Evolutionary conservation across 139 green algal species (phyloP), one percentile per base, ranked within the genome.

Genomic region (Chlorella sp.): DNA sequence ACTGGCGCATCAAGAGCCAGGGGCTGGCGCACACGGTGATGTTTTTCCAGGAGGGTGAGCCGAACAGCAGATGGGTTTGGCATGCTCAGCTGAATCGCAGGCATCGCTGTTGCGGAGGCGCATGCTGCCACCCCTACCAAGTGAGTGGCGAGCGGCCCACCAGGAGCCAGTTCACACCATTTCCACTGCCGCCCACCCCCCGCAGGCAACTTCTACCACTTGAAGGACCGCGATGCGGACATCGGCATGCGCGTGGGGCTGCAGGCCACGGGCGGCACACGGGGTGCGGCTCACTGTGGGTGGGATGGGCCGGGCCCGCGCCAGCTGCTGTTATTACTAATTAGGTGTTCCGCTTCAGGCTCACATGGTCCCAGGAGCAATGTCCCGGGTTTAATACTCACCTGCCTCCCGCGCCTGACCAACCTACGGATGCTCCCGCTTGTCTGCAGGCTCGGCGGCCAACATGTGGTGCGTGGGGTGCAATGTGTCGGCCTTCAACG

Each of bases 401-500:
- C n/a, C n/a, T n/a, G n/a, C n/a, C n/a, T n/a, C n/a, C n/a, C n/a
- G n/a, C n/a, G n/a, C n/a, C n/a, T n/a, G n/a, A n/a, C n/a, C n/a
- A n/a, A n/a, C n/a, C n/a, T n/a, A n/a, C n/a, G n/a, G n/a, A n/a
- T n/a, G n/a, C n/a, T n/a, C n/a, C n/a, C n/a, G n/a, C n/a, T n/a
- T n/a, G n/a, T n/a, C n/a, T 54, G 51, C 51, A 60, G 51, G 76
- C 38, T 58, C 46, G 14, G 56, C 79, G 1, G 67, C 86, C 14
- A 95, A 95, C 89, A 95, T 95, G 92, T 95, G 92, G 92, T 94
- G 92, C 48, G 88, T 90, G 36, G 92, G 92, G 36, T 94, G 88
- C 82, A 88, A 74, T 44, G 87, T 85, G 24, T 83, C 26, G 1
- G 77, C 74, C 60, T 95, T 95, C 78, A 74, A 88, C 7, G 28